Evolutionary conservation across 352 stramenopile genomes (phyloP).

Genomic region (Aphanomyces cochlioides): DNA sequence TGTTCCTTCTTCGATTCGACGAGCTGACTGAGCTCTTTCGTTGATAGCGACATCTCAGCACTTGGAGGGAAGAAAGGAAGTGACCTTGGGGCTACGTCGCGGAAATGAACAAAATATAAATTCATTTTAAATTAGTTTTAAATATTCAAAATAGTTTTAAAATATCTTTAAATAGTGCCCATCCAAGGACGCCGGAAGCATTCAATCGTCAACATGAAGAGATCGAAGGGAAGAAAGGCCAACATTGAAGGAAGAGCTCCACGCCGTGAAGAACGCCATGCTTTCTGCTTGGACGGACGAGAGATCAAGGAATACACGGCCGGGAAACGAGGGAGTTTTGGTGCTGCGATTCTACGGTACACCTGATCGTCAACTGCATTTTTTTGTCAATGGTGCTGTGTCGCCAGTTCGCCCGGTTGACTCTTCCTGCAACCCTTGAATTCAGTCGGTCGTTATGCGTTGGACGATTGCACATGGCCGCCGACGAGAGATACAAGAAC

Average conservation of each 20-base stretch:
- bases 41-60: constrained; percentile 34
- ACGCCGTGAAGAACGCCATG: too few species aligned
- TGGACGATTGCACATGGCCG: too few species aligned
- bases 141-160: not conserved
- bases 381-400: too few species aligned
- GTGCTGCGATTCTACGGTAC: too few species aligned
- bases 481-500: too few species aligned
- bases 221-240: not conserved
- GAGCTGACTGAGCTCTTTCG: constrained; percentile 54
- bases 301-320: too few species aligned
- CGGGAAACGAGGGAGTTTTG: too few species aligned
- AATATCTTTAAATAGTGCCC: not conserved
- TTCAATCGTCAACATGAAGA: not conserved
- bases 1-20: constrained; percentile 61
- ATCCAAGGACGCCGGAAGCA: not conserved
- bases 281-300: too few species aligned
- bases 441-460: too few species aligned
- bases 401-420: too few species aligned
- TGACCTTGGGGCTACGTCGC: not conserved
- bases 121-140: not conserved
- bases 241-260: not conserved
- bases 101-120: not conserved
- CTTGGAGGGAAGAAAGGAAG: constrained; percentile 10
- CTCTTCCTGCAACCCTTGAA: too few species aligned
- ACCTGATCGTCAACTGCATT: too few species aligned